A percentile compares a stretch with the other conserved stretches of the same genome.
phyloP scores from a whole-genome alignment of 345 rosid species.

The Lepidium sativum region DNA sequence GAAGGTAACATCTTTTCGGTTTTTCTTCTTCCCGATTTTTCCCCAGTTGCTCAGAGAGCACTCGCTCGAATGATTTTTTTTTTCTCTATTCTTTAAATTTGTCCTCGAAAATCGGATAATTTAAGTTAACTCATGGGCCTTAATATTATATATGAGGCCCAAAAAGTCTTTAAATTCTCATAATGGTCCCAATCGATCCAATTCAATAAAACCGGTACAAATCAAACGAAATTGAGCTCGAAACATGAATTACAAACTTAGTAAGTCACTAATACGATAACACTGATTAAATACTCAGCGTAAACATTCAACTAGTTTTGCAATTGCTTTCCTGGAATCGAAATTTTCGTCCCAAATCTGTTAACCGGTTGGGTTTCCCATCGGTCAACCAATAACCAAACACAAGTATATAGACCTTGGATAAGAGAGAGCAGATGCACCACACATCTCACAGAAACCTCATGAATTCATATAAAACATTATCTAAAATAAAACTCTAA shows the following conservation, averaged over 20 bases:
- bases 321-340: too few relatives aligned
- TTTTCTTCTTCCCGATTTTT: background rate
- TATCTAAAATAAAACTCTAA: slow-evolving; percentile 2
- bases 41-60: background rate
- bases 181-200: background rate
- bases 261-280: too few relatives aligned
- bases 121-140: slow-evolving; percentile 4
- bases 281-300: too few relatives aligned
- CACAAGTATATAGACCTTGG: slow-evolving; percentile 2
- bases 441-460: slow-evolving; percentile 22
- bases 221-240: too few relatives aligned
- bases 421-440: slow-evolving; percentile 36
- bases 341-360: too few relatives aligned
- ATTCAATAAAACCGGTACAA: too few relatives aligned
- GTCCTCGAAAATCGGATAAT: background rate
- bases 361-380: too few relatives aligned
- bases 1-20: slow-evolving; percentile 11
- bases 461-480: slow-evolving; percentile 7
- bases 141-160: background rate
- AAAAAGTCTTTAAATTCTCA: background rate
- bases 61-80: background rate
- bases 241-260: too few relatives aligned
- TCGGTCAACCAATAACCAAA: too few relatives aligned
- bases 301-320: too few relatives aligned
- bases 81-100: background rate